phyloP scores from a whole-genome alignment of 129 eudicot species.

The Saussurea involucrata region DNA sequence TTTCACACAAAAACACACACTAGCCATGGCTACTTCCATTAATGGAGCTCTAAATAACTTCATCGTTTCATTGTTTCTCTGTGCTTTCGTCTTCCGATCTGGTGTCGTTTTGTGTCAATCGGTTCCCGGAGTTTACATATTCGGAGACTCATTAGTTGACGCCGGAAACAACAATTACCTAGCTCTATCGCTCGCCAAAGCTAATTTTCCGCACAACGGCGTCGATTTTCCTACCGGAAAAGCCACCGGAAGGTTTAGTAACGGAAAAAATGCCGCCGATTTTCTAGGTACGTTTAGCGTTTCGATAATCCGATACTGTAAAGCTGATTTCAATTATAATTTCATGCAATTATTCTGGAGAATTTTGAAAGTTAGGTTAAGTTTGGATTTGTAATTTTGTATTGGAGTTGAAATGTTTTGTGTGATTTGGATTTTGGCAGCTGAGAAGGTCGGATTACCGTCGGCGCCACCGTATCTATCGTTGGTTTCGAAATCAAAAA shows the following conservation, averaged over 20 bases:
- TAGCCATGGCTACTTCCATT: conserved; percentile 12
- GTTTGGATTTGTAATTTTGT: not conserved
- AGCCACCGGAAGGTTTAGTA: conserved; percentile 82
- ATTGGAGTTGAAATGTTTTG: not conserved
- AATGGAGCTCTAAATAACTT: conserved; percentile 4
- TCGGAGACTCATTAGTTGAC: conserved; percentile 81
- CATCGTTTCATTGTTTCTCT: not conserved
- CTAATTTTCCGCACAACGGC: conserved; percentile 82
- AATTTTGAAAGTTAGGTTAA: not conserved
- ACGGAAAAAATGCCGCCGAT: conserved; percentile 91
- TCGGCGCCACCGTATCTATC: conserved; percentile 57
- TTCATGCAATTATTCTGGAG: not conserved
- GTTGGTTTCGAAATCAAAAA: conserved; percentile 26
- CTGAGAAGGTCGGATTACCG: conserved; percentile 68
- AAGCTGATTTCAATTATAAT: not conserved
- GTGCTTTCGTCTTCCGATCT: conserved; percentile 13
- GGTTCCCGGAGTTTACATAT: conserved; percentile 54
- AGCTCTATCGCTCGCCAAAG: conserved; percentile 52
- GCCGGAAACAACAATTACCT: conserved; percentile 77
- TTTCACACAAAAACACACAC: conserved; percentile 2
- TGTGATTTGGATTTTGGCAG: conserved; percentile 40
- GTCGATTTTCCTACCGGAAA: conserved; percentile 60
- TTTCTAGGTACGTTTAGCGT: conserved; percentile 47
- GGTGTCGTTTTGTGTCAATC: conserved; percentile 1
- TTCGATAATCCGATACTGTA: not conserved